Percentiles rank a stretch among this genome's conserved stretches.
phyloP scores from a whole-genome alignment of 1,139 yeast genomes.

The Wickerhamomyces sp. region DNA sequence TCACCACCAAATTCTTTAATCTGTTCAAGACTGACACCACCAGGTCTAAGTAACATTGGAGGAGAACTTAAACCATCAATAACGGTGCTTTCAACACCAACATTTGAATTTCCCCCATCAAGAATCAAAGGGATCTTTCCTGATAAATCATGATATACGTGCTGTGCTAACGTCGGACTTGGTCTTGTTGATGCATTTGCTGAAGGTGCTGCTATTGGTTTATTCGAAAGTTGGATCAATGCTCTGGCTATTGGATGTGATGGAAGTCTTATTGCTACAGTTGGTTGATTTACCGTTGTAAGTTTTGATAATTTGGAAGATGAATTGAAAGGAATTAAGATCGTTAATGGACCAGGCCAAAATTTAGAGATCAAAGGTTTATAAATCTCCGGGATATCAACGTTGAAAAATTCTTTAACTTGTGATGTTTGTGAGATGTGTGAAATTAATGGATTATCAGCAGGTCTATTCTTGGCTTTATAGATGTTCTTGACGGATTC shows the following conservation, averaged over 20 bases:
- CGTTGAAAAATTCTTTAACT: conserved; percentile 50
- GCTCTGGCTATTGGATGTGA: conserved; percentile 87
- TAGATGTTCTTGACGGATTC: conserved; percentile 73
- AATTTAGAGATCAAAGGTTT: conserved; percentile 54
- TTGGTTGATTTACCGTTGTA: conserved; percentile 82
- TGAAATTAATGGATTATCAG: conserved; percentile 89
- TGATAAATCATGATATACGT: conserved; percentile 73
- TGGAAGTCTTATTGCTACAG: conserved; percentile 91
- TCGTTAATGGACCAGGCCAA: conserved; percentile 97
- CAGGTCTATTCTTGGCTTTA: conserved; percentile 85
- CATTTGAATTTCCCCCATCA: conserved; percentile 88
- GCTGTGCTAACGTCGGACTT: conserved; percentile 84
- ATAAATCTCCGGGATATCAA: conserved; percentile 62
- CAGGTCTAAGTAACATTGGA: conserved; percentile 88
- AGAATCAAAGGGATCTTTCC: conserved; percentile 80
- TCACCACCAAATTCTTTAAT: conserved; percentile 59
- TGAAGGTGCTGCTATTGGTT: conserved; percentile 95
- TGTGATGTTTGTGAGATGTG: conserved; percentile 81
- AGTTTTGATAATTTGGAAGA: conserved; percentile 55
- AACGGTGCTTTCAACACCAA: conserved; percentile 93
- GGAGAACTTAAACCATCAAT: conserved; percentile 83
- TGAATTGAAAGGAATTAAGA: conserved; percentile 61
- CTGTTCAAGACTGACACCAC: conserved; percentile 83
- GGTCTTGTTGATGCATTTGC: conserved; percentile 97
- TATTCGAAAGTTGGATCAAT: conserved; percentile 75